These are phyloP conservation scores for Trematosphaeria pertusa DNA, from an alignment of 2,329 filamentous ascomycete species.

Conservation along the genomic window DNA sequence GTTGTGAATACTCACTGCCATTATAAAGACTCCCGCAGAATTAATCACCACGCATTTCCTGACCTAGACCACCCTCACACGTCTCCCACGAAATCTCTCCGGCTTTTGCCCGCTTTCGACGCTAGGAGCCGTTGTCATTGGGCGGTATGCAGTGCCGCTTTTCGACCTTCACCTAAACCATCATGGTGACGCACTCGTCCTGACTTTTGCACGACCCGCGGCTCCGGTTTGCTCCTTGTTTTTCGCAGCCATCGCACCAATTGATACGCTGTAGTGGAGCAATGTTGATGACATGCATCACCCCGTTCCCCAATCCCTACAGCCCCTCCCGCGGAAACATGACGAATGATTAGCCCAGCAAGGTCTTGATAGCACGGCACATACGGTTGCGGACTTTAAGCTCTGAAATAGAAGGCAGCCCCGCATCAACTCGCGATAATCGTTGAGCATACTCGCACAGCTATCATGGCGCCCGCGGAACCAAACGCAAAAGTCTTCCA, in stretches of 20 bases:
- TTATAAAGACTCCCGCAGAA: no score
- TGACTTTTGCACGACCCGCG: no score
- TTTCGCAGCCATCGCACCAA: no score
- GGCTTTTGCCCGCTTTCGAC: constrained; percentile 13
- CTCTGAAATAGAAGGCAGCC: not conserved
- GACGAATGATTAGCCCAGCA: not conserved
- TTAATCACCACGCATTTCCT: no score
- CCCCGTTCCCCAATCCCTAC: not conserved
- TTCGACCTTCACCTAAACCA: no score
- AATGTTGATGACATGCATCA: not conserved
- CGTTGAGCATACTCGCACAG: not conserved
- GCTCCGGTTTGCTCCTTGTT: no score
- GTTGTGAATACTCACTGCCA: no score
- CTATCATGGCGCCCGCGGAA: constrained; percentile 41
- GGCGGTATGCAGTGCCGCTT: constrained; percentile 1
- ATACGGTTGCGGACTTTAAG: not conserved
- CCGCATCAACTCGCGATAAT: not conserved
- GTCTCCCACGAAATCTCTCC: not conserved
- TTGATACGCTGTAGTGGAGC: no score
- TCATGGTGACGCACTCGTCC: constrained; percentile 25
- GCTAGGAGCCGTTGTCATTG: constrained; percentile 1
- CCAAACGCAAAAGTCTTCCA: constrained; percentile 37
- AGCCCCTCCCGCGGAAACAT: not conserved
- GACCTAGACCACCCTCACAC: no score
- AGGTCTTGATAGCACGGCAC: not conserved